phyloP scores from a whole-genome alignment of 106 monocot species.

The Acanthochlamys bracteata region DNA sequence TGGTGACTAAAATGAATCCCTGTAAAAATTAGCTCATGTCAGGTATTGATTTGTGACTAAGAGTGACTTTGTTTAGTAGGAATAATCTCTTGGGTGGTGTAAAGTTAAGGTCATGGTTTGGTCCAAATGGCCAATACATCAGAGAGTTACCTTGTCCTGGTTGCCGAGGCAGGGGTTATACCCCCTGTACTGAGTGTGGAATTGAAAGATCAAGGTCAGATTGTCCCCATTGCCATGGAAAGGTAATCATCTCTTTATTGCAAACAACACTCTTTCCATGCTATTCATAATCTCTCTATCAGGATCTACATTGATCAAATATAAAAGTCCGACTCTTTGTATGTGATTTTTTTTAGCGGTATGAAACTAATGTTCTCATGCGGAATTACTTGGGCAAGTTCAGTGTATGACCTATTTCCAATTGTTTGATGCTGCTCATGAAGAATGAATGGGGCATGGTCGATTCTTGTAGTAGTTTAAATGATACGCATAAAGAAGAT shows the following conservation, averaged over 20 bases:
- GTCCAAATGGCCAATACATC: constrained; percentile 93
- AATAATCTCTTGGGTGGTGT: constrained; percentile 17
- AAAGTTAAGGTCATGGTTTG: constrained; percentile 89
- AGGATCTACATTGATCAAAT: no score
- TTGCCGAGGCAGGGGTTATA: constrained; percentile 91
- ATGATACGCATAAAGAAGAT: no score
- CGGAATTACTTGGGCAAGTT: no score
- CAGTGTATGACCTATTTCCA: no score
- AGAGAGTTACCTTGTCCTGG: constrained; percentile 92
- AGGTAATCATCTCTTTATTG: constrained; percentile 25
- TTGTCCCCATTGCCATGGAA: constrained; percentile 76
- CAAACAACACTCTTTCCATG: no score
- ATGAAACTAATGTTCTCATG: no score
- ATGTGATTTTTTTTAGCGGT: no score
- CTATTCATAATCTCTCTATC: no score
- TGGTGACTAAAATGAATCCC: neutral
- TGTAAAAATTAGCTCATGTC: neutral
- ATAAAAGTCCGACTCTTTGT: no score
- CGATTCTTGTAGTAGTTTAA: no score
- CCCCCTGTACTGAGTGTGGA: constrained; percentile 77
- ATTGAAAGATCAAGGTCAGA: constrained; percentile 75
- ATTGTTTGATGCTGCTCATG: no score
- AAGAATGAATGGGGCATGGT: no score
- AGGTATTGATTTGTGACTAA: neutral
- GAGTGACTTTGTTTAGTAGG: constrained; percentile 22